Evolutionary conservation across 139 green algal genomes (phyloP), one percentile per base, ranked within the genome.

Genomic region (Auxenochlorella pyrenoidosa): DNA sequence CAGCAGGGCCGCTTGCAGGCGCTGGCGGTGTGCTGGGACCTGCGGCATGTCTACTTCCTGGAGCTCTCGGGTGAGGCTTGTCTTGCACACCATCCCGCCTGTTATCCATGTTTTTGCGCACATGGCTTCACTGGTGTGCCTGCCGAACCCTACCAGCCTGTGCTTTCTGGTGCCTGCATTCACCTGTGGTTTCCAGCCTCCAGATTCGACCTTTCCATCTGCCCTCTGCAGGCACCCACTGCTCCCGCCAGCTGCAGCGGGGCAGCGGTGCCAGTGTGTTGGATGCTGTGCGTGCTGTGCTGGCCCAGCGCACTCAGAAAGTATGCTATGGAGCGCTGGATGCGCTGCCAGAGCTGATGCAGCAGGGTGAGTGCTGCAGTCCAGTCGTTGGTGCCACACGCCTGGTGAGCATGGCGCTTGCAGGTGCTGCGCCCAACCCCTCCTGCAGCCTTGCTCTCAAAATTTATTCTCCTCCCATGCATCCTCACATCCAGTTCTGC

Each of bases 1-100:
- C 76, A 21, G n/a, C 76, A 77, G 80, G 63, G 40, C 30, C 47
- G 47, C 47, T 60, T 89, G 58, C 86, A 89, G n/a, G 86, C 43
- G 18, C 40, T 90, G 43, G 81, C 86, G 2, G 86, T 90, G 65
- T 90, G 79, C 79, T 90, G 86, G 86, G 63, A 86, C 40, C 41
- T 66, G 19, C 40, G 83, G 43, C n/a, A 75, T 43, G 66, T 58
- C 5, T 83, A 60, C 47, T 90, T 87, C 22, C 60, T 90, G 34
- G 86, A 90, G 34, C 51, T 87, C 2, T 63, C 72, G 77, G 80
- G 80, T 51, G 30, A 54, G 24, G 30, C 1, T 3, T 3, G 2
- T 24, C 24, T 22, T 60, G 73, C 73, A n/a, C 2, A 13, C 47
- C 47, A n/a, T n/a, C 54, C 15, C 54, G 15, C 24, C 65, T 32